Evolutionary conservation across 1,284 basidiomycete species (phyloP).

Genomic region (Cystobasidium sp.): DNA sequence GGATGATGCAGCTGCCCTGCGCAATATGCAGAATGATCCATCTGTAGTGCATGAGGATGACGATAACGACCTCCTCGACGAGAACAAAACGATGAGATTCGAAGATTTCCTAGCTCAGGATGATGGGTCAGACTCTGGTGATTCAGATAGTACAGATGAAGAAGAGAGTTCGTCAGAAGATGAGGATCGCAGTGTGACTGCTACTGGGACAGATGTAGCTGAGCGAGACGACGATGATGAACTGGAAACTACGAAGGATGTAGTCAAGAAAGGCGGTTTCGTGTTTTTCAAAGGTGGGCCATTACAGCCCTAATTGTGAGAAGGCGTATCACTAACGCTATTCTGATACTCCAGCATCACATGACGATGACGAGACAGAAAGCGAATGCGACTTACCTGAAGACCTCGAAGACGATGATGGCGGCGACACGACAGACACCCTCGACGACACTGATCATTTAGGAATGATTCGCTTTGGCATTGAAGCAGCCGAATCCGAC

Average conservation of each 20-base stretch:
- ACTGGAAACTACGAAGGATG: constrained; percentile 24
- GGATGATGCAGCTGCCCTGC: constrained; percentile 46
- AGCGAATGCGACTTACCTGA: constrained; percentile 43
- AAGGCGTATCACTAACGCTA: neutral
- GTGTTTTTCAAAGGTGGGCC: constrained; percentile 38
- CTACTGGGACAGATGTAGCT: constrained; percentile 29
- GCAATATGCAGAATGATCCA: constrained; percentile 30
- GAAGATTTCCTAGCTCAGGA: constrained; percentile 43
- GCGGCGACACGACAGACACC: constrained; percentile 52
- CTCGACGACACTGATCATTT: constrained; percentile 52
- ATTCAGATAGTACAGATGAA: constrained; percentile 26
- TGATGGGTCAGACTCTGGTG: constrained; percentile 20
- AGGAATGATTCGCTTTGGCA: constrained; percentile 51
- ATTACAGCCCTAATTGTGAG: too few relatives aligned
- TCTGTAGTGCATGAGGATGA: constrained; percentile 47
- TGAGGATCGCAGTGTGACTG: constrained; percentile 42
- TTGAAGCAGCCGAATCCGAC: constrained; percentile 48
- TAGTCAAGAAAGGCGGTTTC: constrained; percentile 42
- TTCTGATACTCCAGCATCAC: neutral
- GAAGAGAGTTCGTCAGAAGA: constrained; percentile 39
- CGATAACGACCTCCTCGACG: constrained; percentile 27
- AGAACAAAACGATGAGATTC: constrained; percentile 33
- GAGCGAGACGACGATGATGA: constrained; percentile 46
- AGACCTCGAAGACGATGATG: constrained; percentile 46
- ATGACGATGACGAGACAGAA: constrained; percentile 46